Conservation (phyloP, 495 filamentous ascomycete species). For the Penicillium ucsense region DNA sequence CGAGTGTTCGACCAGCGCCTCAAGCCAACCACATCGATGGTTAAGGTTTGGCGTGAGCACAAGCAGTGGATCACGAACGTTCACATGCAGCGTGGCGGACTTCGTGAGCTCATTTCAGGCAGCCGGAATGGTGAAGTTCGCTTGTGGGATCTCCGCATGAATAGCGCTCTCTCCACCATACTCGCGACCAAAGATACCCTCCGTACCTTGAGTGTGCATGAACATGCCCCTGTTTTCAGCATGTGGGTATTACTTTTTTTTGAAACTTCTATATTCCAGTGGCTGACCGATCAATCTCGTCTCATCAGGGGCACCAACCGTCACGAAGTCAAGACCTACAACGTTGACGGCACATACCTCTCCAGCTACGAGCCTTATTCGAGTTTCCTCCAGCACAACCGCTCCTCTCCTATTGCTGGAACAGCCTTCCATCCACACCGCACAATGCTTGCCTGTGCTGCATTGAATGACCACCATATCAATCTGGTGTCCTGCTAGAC, state of each 20-base stretch:
- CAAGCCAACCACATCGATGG: conserved; percentile 74
- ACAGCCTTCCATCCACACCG: conserved; percentile 95
- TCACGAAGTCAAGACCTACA: conserved; percentile 85
- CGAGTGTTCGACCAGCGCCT: conserved; percentile 87
- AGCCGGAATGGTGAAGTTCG: conserved; percentile 86
- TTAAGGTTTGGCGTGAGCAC: conserved; percentile 93
- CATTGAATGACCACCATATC: conserved; percentile 38
- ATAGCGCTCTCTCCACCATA: conserved; percentile 61
- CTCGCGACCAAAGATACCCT: conserved; percentile 67
- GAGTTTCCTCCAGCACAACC: conserved; percentile 71
- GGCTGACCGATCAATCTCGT: conserved; percentile 4
- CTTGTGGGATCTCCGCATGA: conserved; percentile 91
- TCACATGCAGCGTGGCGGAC: conserved; percentile 92
- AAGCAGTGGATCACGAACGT: conserved; percentile 89
- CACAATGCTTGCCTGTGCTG: conserved; percentile 80
- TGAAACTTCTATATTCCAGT: not conserved
- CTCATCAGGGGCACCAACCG: conserved; percentile 68
- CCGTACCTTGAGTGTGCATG: conserved; percentile 82
- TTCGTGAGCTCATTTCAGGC: conserved; percentile 79
- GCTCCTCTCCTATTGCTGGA: conserved; percentile 68
- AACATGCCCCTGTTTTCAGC: conserved; percentile 93
- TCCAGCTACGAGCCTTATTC: conserved; percentile 80
- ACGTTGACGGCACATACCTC: conserved; percentile 67
- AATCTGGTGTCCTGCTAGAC: conserved; percentile 37
- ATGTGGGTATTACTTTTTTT: conserved; percentile 53